Conservation (phyloP, 495 filamentous ascomycete species). For the Venustampulla echinocandica region DNA sequence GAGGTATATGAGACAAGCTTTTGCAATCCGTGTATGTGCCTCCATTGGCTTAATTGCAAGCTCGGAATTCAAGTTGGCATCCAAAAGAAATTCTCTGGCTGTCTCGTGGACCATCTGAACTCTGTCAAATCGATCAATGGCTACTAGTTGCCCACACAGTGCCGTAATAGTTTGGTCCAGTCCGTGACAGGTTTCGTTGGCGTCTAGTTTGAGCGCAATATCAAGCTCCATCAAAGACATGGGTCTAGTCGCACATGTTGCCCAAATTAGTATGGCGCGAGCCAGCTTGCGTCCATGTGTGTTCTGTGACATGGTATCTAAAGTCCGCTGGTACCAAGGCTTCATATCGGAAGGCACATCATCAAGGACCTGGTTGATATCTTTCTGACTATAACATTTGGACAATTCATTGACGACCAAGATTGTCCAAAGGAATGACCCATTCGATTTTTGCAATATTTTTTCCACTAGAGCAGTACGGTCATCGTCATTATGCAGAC, state of each 20-base stretch:
- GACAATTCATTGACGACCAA: slow-evolving; percentile 28
- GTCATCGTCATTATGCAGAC: slow-evolving; percentile 9
- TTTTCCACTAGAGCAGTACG: slow-evolving; percentile 17
- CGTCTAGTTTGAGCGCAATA: slow-evolving; percentile 26
- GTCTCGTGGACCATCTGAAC: slow-evolving; percentile 31
- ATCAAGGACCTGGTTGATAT: slow-evolving; percentile 24
- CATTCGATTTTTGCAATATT: slow-evolving; percentile 27
- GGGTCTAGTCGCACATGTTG: slow-evolving; percentile 23
- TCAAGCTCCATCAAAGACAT: slow-evolving; percentile 27
- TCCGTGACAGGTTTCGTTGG: slow-evolving; percentile 22
- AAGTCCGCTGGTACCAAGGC: slow-evolving; percentile 25
- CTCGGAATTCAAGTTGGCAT: slow-evolving; percentile 19
- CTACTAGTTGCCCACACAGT: slow-evolving; percentile 32
- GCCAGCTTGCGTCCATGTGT: slow-evolving; percentile 19
- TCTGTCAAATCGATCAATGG: slow-evolving; percentile 21
- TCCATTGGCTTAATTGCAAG: slow-evolving; percentile 24
- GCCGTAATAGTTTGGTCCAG: slow-evolving; percentile 22
- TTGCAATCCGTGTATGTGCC: slow-evolving; percentile 23
- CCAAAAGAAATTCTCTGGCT: slow-evolving; percentile 26
- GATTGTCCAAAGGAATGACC: slow-evolving; percentile 31
- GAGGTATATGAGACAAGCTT: slow-evolving; percentile 24
- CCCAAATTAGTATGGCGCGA: slow-evolving; percentile 28
- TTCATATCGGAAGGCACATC: slow-evolving; percentile 31
- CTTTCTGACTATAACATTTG: slow-evolving; percentile 23
- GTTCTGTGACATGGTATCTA: slow-evolving; percentile 13